Evolutionary conservation across 2,329 filamentous ascomycete species (phyloP), one percentile per base, ranked within the genome.

Genomic region (Trichoderma harzianum): DNA sequence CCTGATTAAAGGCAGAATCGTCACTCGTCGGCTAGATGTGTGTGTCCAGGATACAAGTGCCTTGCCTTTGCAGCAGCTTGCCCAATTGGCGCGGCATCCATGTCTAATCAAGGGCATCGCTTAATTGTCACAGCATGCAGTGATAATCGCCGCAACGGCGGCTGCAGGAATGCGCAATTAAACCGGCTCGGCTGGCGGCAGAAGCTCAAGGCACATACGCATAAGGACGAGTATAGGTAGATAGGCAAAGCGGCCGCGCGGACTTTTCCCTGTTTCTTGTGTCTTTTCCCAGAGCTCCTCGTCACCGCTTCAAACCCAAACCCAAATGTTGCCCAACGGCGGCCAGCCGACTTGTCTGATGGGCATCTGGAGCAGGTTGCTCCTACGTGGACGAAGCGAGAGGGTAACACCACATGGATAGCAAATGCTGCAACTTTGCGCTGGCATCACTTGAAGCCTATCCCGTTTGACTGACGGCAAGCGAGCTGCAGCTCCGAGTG

Each of bases 101-200:
- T 58, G 7, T n/a, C 24, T 39, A 8, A 36, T 34, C 32, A 62
- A 36, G 58, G 30, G 21, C 14, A n/a, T 67, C 32, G 18, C 28
- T 57, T 43, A 14, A 11, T 57, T 8, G 28, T 32, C 21, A 57
- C 24, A 6, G 51, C 51, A 36, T 39, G 63, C 51, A 32, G 26
- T 30, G 43, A 61, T 47, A 47, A 26, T 57, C 63, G 51, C 63
- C 34, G 63, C 57, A 69, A 53, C 36, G 43, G 43, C 43, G 30
- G 66, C 66, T 51, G 66, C 66, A 69, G 39, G 36, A 69, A 62
- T 61, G 57, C 26, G 66, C 66, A 60, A 69, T 69, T 51, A 69
- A 53, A 61, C 43, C 36, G 39, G 26, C 21, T 62, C 66, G 66
- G 66, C 43, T 69, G 57, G 65, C 55, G 55, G 65, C 55, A 60